phyloP scores from a whole-genome alignment of 2,329 filamentous ascomycete genomes.

The Beauveria sp. region DNA sequence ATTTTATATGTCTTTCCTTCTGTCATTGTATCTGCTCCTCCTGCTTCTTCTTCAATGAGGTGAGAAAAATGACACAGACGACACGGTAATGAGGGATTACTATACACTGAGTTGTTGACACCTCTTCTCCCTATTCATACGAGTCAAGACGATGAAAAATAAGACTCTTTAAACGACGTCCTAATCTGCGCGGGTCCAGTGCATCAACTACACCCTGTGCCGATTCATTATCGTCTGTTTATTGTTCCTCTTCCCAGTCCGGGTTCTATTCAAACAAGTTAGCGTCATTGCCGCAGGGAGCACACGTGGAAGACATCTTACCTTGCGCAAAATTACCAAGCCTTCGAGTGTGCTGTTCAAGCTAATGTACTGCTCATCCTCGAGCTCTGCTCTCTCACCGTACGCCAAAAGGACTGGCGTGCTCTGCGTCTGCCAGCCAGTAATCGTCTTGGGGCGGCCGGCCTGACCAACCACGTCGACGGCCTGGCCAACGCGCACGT shows the following conservation, averaged over 20 bases:
- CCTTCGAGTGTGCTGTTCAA: slow-evolving; percentile 88
- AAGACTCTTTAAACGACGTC: not conserved
- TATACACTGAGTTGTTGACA: slow-evolving; percentile 22
- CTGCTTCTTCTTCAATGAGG: not conserved
- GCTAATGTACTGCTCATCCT: slow-evolving; percentile 95
- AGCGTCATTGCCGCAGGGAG: not conserved
- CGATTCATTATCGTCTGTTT: slow-evolving; percentile 8
- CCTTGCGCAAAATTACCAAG: slow-evolving; percentile 93
- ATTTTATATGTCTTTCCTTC: not conserved
- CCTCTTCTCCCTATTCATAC: not conserved
- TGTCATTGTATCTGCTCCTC: not conserved
- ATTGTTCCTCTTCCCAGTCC: slow-evolving; percentile 33
- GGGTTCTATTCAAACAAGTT: slow-evolving; percentile 25
- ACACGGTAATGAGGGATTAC: slow-evolving; percentile 22
- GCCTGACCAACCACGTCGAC: slow-evolving; percentile 98
- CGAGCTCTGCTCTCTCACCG: slow-evolving; percentile 90
- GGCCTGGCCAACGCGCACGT: slow-evolving; percentile 93
- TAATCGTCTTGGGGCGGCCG: slow-evolving; percentile 96
- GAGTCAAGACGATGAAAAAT: not conserved
- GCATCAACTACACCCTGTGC: not conserved
- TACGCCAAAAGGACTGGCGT: slow-evolving; percentile 94
- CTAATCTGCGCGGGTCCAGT: not conserved
- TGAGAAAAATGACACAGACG: not conserved
- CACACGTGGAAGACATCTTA: slow-evolving; percentile 34
- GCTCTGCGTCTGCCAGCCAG: slow-evolving; percentile 98